Percentiles rank a stretch among this genome's conserved stretches.
Conservation (phyloP, 2,329 filamentous ascomycete genomes). For the Grosmannia huntii region DNA sequence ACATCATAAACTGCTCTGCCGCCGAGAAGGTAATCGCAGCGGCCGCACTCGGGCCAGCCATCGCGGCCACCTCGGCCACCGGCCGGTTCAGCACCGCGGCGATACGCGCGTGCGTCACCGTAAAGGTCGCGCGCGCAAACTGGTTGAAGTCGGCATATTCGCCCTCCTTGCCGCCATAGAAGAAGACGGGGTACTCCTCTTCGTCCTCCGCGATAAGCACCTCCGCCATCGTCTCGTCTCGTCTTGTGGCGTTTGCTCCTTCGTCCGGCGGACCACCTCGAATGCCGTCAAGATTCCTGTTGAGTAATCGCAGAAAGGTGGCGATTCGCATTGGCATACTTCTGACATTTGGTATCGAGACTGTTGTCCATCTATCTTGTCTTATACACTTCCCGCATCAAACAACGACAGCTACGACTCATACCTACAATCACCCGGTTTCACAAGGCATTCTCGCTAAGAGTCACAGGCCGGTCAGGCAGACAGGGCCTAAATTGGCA, state of each 20-base stretch:
- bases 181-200: conserved; percentile 14
- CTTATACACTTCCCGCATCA: too few species aligned
- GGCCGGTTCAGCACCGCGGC: conserved; percentile 15
- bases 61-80: conserved; percentile 5
- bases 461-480: neutral
- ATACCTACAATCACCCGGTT: neutral
- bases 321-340: neutral
- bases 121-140: conserved; percentile 19
- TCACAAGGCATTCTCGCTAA: neutral
- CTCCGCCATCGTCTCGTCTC: neutral
- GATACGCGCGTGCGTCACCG: conserved; percentile 16
- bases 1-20: conserved; percentile 30
- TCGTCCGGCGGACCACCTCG: too few species aligned
- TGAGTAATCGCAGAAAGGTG: too few species aligned
- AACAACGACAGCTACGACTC: too few species aligned
- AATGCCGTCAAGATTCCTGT: too few species aligned
- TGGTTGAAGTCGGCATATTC: conserved; percentile 22
- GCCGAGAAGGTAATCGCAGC: conserved; percentile 19
- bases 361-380: too few species aligned
- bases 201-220: conserved; percentile 1
- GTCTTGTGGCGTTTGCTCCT: neutral
- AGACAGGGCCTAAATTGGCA: neutral
- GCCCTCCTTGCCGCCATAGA: conserved; percentile 17
- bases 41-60: neutral
- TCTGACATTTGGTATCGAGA: neutral